Conservation (phyloP, 768 basidiomycete genomes). For the Boletus pseudo-olivaceus region DNA sequence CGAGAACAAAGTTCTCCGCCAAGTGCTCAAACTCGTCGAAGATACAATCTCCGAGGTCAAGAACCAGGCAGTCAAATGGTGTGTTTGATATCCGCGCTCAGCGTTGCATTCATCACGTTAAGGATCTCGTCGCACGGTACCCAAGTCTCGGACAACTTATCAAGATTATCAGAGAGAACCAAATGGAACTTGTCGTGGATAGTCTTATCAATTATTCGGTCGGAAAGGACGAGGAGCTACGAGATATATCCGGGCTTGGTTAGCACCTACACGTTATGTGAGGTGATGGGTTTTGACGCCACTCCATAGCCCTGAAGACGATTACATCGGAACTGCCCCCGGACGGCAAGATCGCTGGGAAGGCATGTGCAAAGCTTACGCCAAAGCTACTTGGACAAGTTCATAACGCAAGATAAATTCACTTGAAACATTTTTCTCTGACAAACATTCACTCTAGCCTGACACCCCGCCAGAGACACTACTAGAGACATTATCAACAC, state of each 20-base stretch:
- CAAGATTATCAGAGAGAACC: constrained; percentile 78
- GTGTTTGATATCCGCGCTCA: constrained; percentile 2
- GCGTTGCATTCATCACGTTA: background rate
- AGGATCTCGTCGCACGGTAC: background rate
- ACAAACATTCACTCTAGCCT: constrained; percentile 36
- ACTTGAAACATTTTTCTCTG: background rate
- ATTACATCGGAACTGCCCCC: constrained; percentile 88
- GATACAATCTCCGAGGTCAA: constrained; percentile 99
- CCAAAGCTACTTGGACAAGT: constrained; percentile 81
- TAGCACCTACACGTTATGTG: background rate
- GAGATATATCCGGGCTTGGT: constrained; percentile 95
- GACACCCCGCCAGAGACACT: constrained; percentile 76
- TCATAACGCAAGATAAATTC: constrained; percentile 51
- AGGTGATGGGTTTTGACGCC: constrained; percentile 2
- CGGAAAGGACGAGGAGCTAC: constrained; percentile 85
- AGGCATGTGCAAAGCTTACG: constrained; percentile 79
- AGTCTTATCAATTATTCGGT: constrained; percentile 83
- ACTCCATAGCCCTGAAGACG: constrained; percentile 77
- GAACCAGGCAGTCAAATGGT: constrained; percentile 97
- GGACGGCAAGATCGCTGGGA: constrained; percentile 73
- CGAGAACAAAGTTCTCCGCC: constrained; percentile 80
- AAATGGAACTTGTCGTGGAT: constrained; percentile 86
- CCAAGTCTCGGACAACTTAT: constrained; percentile 83
- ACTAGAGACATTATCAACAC: constrained; percentile 77
- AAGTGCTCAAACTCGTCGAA: constrained; percentile 82